phyloP scores from a whole-genome alignment of 2,329 filamentous ascomycete genomes.

The Colletotrichum viniferum region DNA sequence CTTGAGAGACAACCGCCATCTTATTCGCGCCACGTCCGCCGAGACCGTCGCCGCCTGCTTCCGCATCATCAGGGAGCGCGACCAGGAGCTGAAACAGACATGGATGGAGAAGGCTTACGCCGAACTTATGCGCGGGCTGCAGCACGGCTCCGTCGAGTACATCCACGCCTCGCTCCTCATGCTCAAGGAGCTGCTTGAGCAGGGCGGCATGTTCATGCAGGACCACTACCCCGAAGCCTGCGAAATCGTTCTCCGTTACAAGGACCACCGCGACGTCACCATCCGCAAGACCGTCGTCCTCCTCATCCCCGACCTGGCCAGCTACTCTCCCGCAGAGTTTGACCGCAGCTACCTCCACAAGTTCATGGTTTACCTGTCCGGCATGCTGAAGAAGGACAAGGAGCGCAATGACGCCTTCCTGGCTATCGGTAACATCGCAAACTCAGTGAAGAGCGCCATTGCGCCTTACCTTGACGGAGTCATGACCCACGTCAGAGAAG shows the following conservation, averaged over 20 bases:
- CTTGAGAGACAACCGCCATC: slow-evolving; percentile 83
- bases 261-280: slow-evolving; percentile 87
- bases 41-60: slow-evolving; percentile 96
- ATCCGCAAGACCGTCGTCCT: slow-evolving; percentile 90
- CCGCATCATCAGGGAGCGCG: slow-evolving; percentile 91
- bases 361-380: slow-evolving; percentile 95
- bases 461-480: slow-evolving; percentile 95
- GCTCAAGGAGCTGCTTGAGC: slow-evolving; percentile 88
- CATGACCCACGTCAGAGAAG: slow-evolving; percentile 90
- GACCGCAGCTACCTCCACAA: slow-evolving; percentile 86
- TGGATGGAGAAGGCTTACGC: slow-evolving; percentile 93
- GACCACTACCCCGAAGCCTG: slow-evolving; percentile 90
- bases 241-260: slow-evolving; percentile 89
- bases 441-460: slow-evolving; percentile 94
- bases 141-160: slow-evolving; percentile 80
- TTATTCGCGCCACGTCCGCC: slow-evolving; percentile 90
- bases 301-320: slow-evolving; percentile 90
- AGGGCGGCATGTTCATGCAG: slow-evolving; percentile 99
- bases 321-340: slow-evolving; percentile 91
- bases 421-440: slow-evolving; percentile 94
- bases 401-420: slow-evolving; percentile 94
- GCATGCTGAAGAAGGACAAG: slow-evolving; percentile 92
- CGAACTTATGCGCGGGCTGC: slow-evolving; percentile 81
- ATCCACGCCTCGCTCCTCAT: slow-evolving; percentile 95
- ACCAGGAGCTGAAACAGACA: slow-evolving; percentile 81